Evolutionary conservation across 441 rosid genomes (phyloP).

Genomic region (Hura crepitans): DNA sequence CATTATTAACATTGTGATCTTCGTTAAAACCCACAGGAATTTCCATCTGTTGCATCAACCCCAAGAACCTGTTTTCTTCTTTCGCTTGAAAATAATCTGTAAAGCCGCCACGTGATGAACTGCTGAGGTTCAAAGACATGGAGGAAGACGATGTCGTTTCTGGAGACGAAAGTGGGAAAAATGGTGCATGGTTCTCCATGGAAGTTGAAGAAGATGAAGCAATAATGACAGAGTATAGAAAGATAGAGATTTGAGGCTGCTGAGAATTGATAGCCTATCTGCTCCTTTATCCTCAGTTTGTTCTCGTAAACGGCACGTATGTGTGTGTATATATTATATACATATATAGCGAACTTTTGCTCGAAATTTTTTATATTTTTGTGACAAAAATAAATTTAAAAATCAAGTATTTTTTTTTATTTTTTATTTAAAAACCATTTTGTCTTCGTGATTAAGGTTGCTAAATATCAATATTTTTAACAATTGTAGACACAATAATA

Average conservation of each 20-base stretch:
- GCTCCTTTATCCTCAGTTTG: conserved; percentile 13
- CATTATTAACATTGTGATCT: not conserved
- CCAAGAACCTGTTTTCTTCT: conserved; percentile 26
- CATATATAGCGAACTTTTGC: no score
- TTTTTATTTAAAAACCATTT: no score
- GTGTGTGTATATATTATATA: no score
- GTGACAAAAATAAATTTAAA: no score
- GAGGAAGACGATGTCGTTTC: conserved; percentile 16
- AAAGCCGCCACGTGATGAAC: not conserved
- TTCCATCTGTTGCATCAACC: conserved; percentile 31
- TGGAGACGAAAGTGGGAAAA: conserved; percentile 26
- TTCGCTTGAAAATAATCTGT: conserved; percentile 25
- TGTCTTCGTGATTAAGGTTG: no score
- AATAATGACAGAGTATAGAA: no score
- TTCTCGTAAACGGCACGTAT: conserved; percentile 46
- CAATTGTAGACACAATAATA: no score
- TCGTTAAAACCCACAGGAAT: not conserved
- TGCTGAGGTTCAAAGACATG: conserved; percentile 22
- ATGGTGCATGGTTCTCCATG: conserved; percentile 29
- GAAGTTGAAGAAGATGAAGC: not conserved
- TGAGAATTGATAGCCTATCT: not conserved
- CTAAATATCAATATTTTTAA: no score
- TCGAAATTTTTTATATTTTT: no score
- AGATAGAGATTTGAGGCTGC: conserved; percentile 28
- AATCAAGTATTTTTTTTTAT: no score